Evolutionary conservation across 108 stramenopile species (phyloP).

Genomic region (Skeletonema potamos): DNA sequence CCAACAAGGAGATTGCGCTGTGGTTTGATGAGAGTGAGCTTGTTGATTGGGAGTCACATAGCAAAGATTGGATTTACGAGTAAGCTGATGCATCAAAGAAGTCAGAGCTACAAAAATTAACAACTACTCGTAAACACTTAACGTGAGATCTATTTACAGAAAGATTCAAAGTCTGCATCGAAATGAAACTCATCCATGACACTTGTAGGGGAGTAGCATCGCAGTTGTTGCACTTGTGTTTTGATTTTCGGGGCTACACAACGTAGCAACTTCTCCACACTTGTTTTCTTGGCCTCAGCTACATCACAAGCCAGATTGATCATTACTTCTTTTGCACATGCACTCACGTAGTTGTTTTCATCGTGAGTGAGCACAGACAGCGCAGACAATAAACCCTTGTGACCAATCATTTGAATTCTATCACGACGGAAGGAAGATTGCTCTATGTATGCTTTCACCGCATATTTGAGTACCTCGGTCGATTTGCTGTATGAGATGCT

Average conservation of each 20-base stretch:
- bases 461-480: conserved; percentile 34
- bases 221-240: conserved; percentile 8
- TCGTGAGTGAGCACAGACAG: conserved; percentile 24
- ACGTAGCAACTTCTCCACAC: conserved; percentile 17
- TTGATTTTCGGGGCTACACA: conserved; percentile 3
- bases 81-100: conserved; percentile 26
- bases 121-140: not conserved
- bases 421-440: conserved; percentile 34
- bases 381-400: conserved; percentile 25
- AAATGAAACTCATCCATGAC: conserved; percentile 13
- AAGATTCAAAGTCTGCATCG: conserved; percentile 21
- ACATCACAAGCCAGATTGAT: conserved; percentile 28
- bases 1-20: conserved; percentile 89
- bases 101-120: not conserved
- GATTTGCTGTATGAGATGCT: conserved; percentile 24
- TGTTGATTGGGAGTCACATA: conserved; percentile 72
- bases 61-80: conserved; percentile 88
- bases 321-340: conserved; percentile 9
- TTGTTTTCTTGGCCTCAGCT: conserved; percentile 16
- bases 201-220: conserved; percentile 33
- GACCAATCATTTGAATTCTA: conserved; percentile 38
- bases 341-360: conserved; percentile 13
- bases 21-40: conserved; percentile 92
- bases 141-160: not conserved
- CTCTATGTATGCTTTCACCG: conserved; percentile 27